Base-by-base conservation (phyloP, 106 monocot species). In the Gastrodia elata region DNA sequence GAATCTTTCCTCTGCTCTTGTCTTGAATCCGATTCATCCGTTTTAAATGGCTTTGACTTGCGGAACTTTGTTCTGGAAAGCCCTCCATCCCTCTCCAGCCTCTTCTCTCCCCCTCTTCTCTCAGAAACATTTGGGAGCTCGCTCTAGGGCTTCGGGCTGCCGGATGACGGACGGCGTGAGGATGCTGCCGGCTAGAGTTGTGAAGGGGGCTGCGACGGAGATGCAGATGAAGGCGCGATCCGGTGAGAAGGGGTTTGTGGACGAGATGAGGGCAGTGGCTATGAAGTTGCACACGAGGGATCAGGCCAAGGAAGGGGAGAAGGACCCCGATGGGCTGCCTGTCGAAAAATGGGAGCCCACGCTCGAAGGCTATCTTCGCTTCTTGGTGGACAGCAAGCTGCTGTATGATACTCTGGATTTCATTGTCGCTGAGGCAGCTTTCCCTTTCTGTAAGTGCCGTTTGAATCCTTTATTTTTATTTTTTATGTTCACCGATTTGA, bases 201-300 rank as follows among this genome's bases (percentile, higher is more conserved):
- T 32, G 39, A 30, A 44, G 28, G 65, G 76, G 35, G 72, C 84
- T 14, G 28, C 77, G 20, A 38, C 74, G 38, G 83, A 81, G 78
- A 73, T 80, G 74, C 67, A 83, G 22, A 71, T 22, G 73, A 82
- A 83, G 71, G 69, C 41, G 78, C 43, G 70, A 58, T 38, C 65
- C 38, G 58, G 72, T 2, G 79, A 76, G 13, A 84, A 79, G 73
- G 84, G 84, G 39, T 88, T 88, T 71, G 91, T 88, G 64, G 88
- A 85, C 1, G 87, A 88, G 88, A 85, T 88, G 91, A 68, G 85
- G 70, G 58, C 76, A 8, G 85, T 88, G 1, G 88, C 91, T 16
- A 91, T 88, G 91, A 81, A 75, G 76, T 75, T 91, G 79, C 91
- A 88, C 75, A 91, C 91, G 2, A 74, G 77, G 71, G 88, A 88